Base-by-base conservation (phyloP, 495 filamentous ascomycete genomes). In the Talaromyces adpressus region DNA sequence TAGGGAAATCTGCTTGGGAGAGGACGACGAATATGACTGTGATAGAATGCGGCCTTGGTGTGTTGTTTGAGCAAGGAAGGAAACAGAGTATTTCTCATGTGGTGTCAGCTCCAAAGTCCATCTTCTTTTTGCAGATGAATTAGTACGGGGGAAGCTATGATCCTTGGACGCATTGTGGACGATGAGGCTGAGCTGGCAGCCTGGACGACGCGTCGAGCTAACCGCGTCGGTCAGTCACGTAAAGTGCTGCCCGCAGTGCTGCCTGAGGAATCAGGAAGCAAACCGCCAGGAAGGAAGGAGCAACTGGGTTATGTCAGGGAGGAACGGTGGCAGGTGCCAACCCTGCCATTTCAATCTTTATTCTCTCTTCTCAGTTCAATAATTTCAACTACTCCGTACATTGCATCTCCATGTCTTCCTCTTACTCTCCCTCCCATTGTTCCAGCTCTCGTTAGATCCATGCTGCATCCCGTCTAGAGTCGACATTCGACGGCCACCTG, bases 161-260 rank as follows among this genome's bases (percentile, higher is more conserved):
- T 18, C 45, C 20, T 20, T 49, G n/a, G 45, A 49, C 12, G 36
- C 36, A 41, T 41, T 16, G 36, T 41, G 14, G 14, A 41, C 14
- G 14, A 16, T 54, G 51, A 23, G 51, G 51, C 51, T 29, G 51
- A 29, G 20, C 49, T 36, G 30, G 9, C 6, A 11, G 30, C 30
- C 9, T 53, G 49, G 39, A 45, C 39, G 51, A 54, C 51, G 51
- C 51, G 51, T 54, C 51, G 51, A 56, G 52, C 56, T 58, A 32
- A 32, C 27, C 56, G 56, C 56, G 56, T 36, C 56, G 3, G 56
- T 16, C 56, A 3, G 56, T 7, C 56, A 29, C 56, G 56, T 58
- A 36, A 58, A 58, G 29, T 58, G 56, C 27, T 20, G 2, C 52
- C 32, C 23, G 29, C 18, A 20, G 3, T 16, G 30, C 8, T 58